These are phyloP conservation scores for Corniculantispora saksenae DNA, from an alignment of 2,329 filamentous ascomycete genomes.

Conservation along the genomic window DNA sequence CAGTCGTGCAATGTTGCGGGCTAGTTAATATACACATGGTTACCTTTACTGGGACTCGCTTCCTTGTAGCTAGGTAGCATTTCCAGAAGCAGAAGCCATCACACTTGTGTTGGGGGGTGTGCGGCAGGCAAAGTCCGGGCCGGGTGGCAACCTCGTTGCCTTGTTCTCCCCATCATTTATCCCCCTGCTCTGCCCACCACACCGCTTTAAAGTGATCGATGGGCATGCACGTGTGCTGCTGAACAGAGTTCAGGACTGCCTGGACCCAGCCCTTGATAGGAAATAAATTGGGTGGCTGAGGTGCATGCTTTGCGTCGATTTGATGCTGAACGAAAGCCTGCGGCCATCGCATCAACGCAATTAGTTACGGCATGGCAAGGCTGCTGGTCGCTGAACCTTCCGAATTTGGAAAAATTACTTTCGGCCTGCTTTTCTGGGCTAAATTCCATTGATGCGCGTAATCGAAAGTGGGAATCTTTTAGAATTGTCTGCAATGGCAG, in stretches of 20 bases:
- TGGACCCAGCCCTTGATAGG: not conserved
- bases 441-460: conserved; percentile 4
- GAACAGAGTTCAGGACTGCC: not conserved
- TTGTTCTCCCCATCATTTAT: conserved; percentile 2
- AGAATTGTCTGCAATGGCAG: not conserved
- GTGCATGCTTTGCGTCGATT: conserved; percentile 4
- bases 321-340: conserved; percentile 1
- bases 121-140: not conserved
- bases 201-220: conserved; percentile 19
- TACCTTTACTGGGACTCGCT: conserved; percentile 3
- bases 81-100: conserved; percentile 13
- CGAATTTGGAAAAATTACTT: not conserved
- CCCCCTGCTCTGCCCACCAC: conserved; percentile 7
- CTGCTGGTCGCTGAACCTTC: conserved; percentile 5
- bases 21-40: conserved; percentile 15
- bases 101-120: conserved; percentile 1
- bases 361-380: not conserved
- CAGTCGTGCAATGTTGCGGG: conserved; percentile 14
- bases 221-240: conserved; percentile 12
- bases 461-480: not conserved
- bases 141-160: not conserved
- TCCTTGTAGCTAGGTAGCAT: conserved; percentile 13
- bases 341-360: conserved; percentile 7
- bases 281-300: conserved; percentile 11
- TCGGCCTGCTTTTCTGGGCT: conserved; percentile 8